phyloP scores from a whole-genome alignment of 2,329 filamentous ascomycete species.

The Epichloe glyceriae region DNA sequence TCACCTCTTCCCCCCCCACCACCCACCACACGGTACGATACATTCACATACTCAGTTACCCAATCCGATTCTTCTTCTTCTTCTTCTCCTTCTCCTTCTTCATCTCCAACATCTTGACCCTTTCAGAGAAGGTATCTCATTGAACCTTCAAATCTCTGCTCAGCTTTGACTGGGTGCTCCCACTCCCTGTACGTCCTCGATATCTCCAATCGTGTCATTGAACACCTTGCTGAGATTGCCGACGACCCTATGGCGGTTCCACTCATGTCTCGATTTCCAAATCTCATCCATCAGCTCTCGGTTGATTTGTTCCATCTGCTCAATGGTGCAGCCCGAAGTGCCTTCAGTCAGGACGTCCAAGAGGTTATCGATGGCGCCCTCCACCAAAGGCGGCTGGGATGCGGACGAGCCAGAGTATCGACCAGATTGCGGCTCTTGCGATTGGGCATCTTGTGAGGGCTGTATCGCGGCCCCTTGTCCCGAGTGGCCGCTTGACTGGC shows the following conservation, averaged over 20 bases:
- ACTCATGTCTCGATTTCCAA: conserved; percentile 67
- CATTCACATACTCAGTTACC: not conserved
- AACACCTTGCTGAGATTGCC: conserved; percentile 54
- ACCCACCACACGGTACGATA: not conserved
- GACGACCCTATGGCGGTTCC: conserved; percentile 69
- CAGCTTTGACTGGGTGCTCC: conserved; percentile 29
- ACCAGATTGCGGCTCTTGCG: conserved; percentile 5
- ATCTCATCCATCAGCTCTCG: conserved; percentile 81
- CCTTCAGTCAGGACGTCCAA: conserved; percentile 49
- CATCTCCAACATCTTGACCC: not conserved
- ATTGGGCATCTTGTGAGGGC: conserved; percentile 20
- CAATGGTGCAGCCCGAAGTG: conserved; percentile 71
- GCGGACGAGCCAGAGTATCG: conserved; percentile 24
- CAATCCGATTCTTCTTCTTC: not conserved
- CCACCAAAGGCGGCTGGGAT: conserved; percentile 33
- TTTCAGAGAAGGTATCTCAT: not conserved
- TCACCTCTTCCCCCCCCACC: not conserved
- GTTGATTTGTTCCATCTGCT: conserved; percentile 91
- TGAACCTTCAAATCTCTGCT: conserved; percentile 4
- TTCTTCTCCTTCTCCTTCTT: not conserved
- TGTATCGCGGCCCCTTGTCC: conserved; percentile 19
- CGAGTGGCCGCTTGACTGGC: conserved; percentile 13
- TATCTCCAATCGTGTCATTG: conserved; percentile 60
- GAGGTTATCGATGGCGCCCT: conserved; percentile 41
- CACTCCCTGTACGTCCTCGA: conserved; percentile 40